These are phyloP conservation scores for Anthracocystis setariae DNA, from an alignment of 1,284 basidiomycete species.

Conservation along the genomic window DNA sequence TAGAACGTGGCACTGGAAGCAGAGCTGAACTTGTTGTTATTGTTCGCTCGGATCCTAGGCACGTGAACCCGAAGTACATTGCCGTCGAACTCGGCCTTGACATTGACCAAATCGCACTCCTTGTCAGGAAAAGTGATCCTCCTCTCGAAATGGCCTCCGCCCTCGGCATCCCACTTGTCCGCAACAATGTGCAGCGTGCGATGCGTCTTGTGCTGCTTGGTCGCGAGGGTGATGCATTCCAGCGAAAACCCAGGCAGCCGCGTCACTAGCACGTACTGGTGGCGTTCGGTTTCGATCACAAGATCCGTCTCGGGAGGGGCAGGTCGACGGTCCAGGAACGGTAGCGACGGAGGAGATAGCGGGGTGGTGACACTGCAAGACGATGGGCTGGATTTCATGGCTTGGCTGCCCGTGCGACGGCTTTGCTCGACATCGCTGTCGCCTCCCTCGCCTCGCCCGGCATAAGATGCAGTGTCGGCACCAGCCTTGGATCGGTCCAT, in stretches of 20 bases:
- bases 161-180: constrained; percentile 58
- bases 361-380: constrained; percentile 52
- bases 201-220: constrained; percentile 57
- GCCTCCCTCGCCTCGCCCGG: background rate
- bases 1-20: constrained; percentile 68
- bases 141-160: constrained; percentile 59
- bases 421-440: background rate
- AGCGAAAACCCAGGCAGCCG: constrained; percentile 60
- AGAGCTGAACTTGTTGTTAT: constrained; percentile 25
- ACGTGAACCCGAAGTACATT: constrained; percentile 41
- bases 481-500: constrained; percentile 22
- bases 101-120: constrained; percentile 52
- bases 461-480: background rate
- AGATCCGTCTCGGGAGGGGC: constrained; percentile 56
- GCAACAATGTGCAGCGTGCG: constrained; percentile 62
- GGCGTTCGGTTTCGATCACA: constrained; percentile 45
- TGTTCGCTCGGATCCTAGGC: constrained; percentile 16
- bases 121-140: constrained; percentile 57
- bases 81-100: constrained; percentile 57
- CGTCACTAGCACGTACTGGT: constrained; percentile 42
- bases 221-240: constrained; percentile 61
- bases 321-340: constrained; percentile 52
- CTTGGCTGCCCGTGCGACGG: no score
- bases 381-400: constrained; percentile 22
- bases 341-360: constrained; percentile 42